phyloP scores from a whole-genome alignment of 2,329 filamentous ascomycete species.

The Ophiosphaerella herpotricha region DNA sequence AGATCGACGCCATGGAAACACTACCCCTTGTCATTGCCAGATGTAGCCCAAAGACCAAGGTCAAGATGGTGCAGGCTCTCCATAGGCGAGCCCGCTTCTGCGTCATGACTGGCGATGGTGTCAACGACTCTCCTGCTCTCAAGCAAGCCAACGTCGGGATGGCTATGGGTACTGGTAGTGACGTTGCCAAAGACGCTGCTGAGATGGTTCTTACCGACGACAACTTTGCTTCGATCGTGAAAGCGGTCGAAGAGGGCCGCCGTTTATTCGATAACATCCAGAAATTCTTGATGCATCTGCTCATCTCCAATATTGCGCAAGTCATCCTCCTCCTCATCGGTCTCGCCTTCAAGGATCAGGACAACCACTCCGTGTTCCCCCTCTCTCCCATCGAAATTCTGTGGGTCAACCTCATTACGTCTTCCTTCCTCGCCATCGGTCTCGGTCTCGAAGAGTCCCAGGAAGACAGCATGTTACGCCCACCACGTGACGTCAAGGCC shows the following conservation, averaged over 20 bases:
- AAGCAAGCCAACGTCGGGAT: slow-evolving; percentile 50
- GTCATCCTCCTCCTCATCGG: slow-evolving; percentile 54
- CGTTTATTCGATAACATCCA: slow-evolving; percentile 50
- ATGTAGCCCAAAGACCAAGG: slow-evolving; percentile 53
- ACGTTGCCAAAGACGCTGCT: slow-evolving; percentile 48
- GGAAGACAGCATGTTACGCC: slow-evolving; percentile 52
- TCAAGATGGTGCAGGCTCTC: slow-evolving; percentile 53
- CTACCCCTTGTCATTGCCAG: slow-evolving; percentile 53
- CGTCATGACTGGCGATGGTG: slow-evolving; percentile 51
- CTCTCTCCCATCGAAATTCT: slow-evolving; percentile 54
- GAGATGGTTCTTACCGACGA: slow-evolving; percentile 50
- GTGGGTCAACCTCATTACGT: slow-evolving; percentile 55
- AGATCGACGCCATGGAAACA: slow-evolving; percentile 48
- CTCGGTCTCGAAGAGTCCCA: slow-evolving; percentile 54
- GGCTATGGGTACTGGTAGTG: slow-evolving; percentile 49
- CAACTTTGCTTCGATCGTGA: slow-evolving; percentile 50
- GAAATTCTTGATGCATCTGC: slow-evolving; percentile 54
- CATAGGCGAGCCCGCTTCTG: slow-evolving; percentile 46
- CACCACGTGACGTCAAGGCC: slow-evolving; percentile 49
- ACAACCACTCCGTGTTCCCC: slow-evolving; percentile 51
- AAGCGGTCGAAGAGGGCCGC: slow-evolving; percentile 48
- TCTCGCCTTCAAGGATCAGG: slow-evolving; percentile 52
- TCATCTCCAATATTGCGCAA: slow-evolving; percentile 55
- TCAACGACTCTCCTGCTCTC: slow-evolving; percentile 49
- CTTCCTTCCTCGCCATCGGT: slow-evolving; percentile 54